A percentile compares a stretch with the other conserved stretches of the same genome.
Evolutionary conservation across 768 basidiomycete genomes (phyloP).

Genomic region (Phaeotremella skinneri): DNA sequence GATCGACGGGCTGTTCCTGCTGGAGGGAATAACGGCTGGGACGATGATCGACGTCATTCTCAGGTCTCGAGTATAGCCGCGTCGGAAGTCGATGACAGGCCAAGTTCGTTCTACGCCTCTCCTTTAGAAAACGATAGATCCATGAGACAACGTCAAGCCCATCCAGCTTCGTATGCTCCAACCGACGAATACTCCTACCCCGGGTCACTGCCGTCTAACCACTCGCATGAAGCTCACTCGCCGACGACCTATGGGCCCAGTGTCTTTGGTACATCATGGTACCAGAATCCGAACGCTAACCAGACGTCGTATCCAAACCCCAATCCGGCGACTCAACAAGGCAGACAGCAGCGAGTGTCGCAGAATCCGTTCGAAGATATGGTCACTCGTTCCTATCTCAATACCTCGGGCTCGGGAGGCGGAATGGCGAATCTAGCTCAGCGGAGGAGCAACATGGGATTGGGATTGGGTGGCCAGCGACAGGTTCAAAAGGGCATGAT

Average conservation of each 20-base stretch:
- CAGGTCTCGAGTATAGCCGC: constrained; percentile 42
- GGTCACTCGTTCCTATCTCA: constrained; percentile 42
- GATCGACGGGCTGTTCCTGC: constrained; percentile 21
- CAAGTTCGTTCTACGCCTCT: constrained; percentile 50
- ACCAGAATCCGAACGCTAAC: constrained; percentile 19
- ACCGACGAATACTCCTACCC: neutral
- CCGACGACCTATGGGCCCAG: constrained; percentile 20
- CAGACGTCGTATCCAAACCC: constrained; percentile 11
- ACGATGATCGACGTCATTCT: constrained; percentile 19
- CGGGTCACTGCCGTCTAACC: neutral
- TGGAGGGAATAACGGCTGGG: constrained; percentile 9
- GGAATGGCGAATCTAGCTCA: constrained; percentile 23
- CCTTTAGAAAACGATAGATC: constrained; percentile 45
- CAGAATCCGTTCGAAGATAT: constrained; percentile 51
- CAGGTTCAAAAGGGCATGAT: constrained; percentile 49
- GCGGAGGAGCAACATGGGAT: constrained; percentile 18
- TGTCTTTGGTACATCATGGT: constrained; percentile 42
- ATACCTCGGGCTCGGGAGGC: constrained; percentile 15
- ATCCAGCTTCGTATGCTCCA: constrained; percentile 2
- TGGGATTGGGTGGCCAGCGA: neutral
- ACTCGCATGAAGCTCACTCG: constrained; percentile 12
- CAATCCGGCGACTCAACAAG: too few relatives aligned
- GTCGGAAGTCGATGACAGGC: constrained; percentile 48
- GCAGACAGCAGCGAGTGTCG: constrained; percentile 17
- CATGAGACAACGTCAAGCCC: constrained; percentile 22